Base-by-base conservation (phyloP, 225 moss, liverwort and hornwort genomes). In the Lunularia cruciata region DNA sequence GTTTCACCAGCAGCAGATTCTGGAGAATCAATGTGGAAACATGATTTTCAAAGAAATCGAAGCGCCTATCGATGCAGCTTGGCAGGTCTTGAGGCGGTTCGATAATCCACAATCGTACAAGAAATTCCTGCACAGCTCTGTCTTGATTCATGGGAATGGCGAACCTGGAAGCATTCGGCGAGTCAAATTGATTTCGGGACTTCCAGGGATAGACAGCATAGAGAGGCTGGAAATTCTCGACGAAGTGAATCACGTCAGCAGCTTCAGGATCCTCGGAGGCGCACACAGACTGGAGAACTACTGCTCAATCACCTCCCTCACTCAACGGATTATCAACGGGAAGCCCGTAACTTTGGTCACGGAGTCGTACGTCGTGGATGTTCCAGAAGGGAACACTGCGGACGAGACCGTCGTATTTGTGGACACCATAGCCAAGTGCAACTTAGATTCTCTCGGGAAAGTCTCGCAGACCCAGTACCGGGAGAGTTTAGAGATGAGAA, bases 101-200 rank as follows among this genome's bases (percentile, higher is more conserved):
- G 84, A 84, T 59, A 76, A 76, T 25, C 87, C 84, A 0, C 81
- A 87, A 7, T 74, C 74, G 25, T 87, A 87, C 82, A 87, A 87
- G 77, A 79, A 75, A 68, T 84, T 87, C 47, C 79, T 87, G 25
- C 78, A 81, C 46, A 59, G 71, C 11, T 87, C 84, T 49, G 22
- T 61, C 64, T 28, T 86, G 62, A 43, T 66, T 0, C 39, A 39
- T 22, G 87, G 84, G 40, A 84, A 84, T 2, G 84, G 84, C 2
- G 60, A 64, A 0, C 81, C 79, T 12, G 87, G 87, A 25, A 84
- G 77, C 54, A 58, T 82, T 13, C 69, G 87, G 13, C 76, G 79
- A 49, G 60, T 87, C 20, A 72, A 35, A 27, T 34, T 84, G 38
- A 70, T 81, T 4, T 82, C 87, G 0, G 87, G 82, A 33, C 73